These are phyloP conservation scores for Myxozyma melibiosi DNA, from an alignment of 805 yeast genomes.

Conservation along the genomic window DNA sequence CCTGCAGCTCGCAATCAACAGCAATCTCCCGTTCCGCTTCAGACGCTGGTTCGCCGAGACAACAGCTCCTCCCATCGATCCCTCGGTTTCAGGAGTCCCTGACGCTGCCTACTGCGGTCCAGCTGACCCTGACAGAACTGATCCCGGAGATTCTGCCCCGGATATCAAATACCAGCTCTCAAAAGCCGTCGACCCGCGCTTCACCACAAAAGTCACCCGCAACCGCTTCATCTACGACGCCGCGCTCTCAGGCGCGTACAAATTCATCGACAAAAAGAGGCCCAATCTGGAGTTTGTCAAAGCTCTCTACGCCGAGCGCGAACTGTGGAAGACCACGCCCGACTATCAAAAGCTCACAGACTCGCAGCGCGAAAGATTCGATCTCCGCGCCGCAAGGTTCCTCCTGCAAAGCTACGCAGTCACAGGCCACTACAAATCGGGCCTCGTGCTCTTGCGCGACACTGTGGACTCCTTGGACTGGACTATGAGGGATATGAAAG, in stretches of 20 bases:
- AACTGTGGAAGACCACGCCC: conserved; percentile 60
- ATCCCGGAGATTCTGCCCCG: neutral
- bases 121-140: neutral
- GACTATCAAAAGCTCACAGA: conserved; percentile 10
- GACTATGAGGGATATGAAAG: conserved; percentile 10
- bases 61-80: conserved; percentile 46
- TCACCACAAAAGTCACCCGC: conserved; percentile 44
- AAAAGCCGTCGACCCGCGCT: conserved; percentile 6
- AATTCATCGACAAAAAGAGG: conserved; percentile 39
- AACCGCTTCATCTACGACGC: conserved; percentile 58
- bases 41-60: conserved; percentile 44
- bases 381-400: conserved; percentile 15
- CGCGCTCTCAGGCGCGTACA: conserved; percentile 67
- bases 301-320: conserved; percentile 76
- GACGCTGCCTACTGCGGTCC: conserved; percentile 35
- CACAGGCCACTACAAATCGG: conserved; percentile 17
- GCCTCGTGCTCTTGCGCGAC: conserved; percentile 9
- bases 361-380: conserved; percentile 3
- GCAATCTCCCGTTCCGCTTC: conserved; percentile 46
- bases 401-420: conserved; percentile 23
- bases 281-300: conserved; percentile 62
- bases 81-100: conserved; percentile 44
- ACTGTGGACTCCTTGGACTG: conserved; percentile 4
- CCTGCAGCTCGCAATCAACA: conserved; percentile 61
- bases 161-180: neutral